A percentile compares a stretch with the other conserved stretches of the same genome.
These are phyloP conservation scores for Pelargonium citronellum DNA, from an alignment of 441 rosid species.

Conservation along the genomic window DNA sequence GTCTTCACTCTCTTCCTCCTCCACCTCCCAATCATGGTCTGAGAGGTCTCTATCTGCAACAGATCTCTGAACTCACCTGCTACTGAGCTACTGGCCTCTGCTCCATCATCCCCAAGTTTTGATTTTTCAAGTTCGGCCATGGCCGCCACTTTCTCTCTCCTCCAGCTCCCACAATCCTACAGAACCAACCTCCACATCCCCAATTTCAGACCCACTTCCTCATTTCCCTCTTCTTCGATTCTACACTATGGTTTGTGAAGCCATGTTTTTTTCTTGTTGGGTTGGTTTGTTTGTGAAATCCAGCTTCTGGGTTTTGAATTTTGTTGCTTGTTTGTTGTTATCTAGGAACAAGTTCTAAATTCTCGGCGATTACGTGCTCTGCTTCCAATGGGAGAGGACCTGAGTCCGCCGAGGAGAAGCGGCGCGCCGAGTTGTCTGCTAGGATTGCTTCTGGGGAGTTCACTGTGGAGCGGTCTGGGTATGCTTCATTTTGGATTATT, in stretches of 20 bases:
- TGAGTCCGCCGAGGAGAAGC: conserved; percentile 53
- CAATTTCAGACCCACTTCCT: conserved; percentile 22
- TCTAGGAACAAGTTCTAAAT: conserved; percentile 27
- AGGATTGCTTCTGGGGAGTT: conserved; percentile 85
- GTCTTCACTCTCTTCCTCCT: neutral
- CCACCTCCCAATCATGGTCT: neutral
- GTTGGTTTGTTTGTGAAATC: neutral
- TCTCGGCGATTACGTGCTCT: conserved; percentile 32
- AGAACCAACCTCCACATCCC: conserved; percentile 15
- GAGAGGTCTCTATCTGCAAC: neutral
- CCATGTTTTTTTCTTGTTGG: neutral
- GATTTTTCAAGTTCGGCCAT: conserved; percentile 12
- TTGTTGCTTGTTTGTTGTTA: neutral
- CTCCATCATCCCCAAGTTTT: neutral
- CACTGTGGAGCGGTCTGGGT: conserved; percentile 63
- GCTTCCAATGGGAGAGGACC: conserved; percentile 64
- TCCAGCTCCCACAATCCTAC: conserved; percentile 19
- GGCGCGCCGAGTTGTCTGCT: conserved; percentile 68
- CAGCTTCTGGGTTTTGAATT: neutral
- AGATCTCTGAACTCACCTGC: neutral
- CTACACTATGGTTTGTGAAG: conserved; percentile 9
- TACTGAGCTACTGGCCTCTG: neutral
- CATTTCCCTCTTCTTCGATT: conserved; percentile 3
- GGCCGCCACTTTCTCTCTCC: conserved; percentile 35
- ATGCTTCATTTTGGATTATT: neutral